These are phyloP conservation scores for Arthonia radiata DNA, from an alignment of 495 filamentous ascomycete genomes.

Conservation along the genomic window DNA sequence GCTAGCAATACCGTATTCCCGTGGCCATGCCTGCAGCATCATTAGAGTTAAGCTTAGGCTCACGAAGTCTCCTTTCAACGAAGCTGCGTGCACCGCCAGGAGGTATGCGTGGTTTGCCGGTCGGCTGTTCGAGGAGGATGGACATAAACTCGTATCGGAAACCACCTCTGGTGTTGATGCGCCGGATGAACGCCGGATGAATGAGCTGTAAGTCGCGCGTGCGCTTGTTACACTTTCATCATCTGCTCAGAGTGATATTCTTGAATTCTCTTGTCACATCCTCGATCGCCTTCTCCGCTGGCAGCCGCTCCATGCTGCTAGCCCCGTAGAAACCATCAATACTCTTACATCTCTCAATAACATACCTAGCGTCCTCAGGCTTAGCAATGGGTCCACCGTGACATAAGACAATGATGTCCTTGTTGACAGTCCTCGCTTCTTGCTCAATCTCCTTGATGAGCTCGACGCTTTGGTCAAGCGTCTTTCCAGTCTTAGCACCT, in stretches of 20 bases:
- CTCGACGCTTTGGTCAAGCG: slow-evolving; percentile 32
- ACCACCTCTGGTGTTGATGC: too few species aligned
- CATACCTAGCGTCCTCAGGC: slow-evolving; percentile 34
- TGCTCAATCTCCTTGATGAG: slow-evolving; percentile 37
- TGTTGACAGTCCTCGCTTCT: slow-evolving; percentile 25
- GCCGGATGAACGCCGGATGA: too few species aligned
- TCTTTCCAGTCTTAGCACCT: slow-evolving; percentile 32
- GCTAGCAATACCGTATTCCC: too few species aligned
- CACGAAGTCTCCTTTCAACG: too few species aligned
- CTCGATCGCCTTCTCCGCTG: slow-evolving; percentile 40
- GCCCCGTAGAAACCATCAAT: slow-evolving; percentile 50
- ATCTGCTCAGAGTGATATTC: slow-evolving; percentile 13
- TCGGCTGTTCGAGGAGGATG: too few species aligned
- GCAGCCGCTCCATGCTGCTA: slow-evolving; percentile 44
- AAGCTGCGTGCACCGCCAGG: too few species aligned
- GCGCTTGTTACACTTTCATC: slow-evolving; percentile 9
- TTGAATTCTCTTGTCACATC: slow-evolving; percentile 37
- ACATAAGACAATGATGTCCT: slow-evolving; percentile 38
- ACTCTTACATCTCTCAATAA: slow-evolving; percentile 29
- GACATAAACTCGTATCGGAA: too few species aligned
- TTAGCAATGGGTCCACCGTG: slow-evolving; percentile 43
- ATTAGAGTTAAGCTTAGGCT: too few species aligned
- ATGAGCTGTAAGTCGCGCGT: too few species aligned
- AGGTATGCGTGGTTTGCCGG: too few species aligned
- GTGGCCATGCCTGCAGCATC: too few species aligned